phyloP scores from a whole-genome alignment of 1,284 basidiomycete species.

The Marasmius fiardii region DNA sequence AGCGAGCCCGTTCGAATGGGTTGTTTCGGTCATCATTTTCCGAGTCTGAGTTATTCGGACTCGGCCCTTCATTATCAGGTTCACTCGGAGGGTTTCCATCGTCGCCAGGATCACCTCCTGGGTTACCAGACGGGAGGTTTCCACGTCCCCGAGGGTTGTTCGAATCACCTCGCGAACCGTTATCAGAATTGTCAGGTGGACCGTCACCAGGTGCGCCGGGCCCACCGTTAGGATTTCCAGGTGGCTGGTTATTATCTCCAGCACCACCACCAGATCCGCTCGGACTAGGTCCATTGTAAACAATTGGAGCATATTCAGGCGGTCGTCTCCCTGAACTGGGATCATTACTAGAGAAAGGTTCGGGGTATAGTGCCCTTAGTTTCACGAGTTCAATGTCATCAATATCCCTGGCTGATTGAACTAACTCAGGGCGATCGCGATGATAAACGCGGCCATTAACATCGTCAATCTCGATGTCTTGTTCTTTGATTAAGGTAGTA shows the following conservation, averaged over 20 bases:
- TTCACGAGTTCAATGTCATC: not conserved
- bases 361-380: not conserved
- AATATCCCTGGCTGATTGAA: not conserved
- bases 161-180: too few relatives aligned
- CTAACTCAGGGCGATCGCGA: not conserved
- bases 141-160: too few relatives aligned
- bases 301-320: too few relatives aligned
- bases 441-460: not conserved
- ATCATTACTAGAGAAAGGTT: not conserved
- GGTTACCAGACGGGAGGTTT: too few relatives aligned
- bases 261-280: too few relatives aligned
- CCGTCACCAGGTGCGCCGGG: not conserved
- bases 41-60: not conserved
- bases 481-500: not conserved
- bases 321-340: not conserved
- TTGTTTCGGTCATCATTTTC: not conserved
- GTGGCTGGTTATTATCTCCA: too few relatives aligned
- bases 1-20: not conserved
- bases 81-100: not conserved
- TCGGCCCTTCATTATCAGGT: not conserved
- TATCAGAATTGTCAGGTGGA: not conserved
- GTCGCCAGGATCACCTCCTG: not conserved
- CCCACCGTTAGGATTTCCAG: not conserved
- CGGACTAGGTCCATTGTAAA: too few relatives aligned
- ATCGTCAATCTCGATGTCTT: not conserved